Conservation (phyloP, 306 rosid species). For the Leucaena leucocephala region DNA sequence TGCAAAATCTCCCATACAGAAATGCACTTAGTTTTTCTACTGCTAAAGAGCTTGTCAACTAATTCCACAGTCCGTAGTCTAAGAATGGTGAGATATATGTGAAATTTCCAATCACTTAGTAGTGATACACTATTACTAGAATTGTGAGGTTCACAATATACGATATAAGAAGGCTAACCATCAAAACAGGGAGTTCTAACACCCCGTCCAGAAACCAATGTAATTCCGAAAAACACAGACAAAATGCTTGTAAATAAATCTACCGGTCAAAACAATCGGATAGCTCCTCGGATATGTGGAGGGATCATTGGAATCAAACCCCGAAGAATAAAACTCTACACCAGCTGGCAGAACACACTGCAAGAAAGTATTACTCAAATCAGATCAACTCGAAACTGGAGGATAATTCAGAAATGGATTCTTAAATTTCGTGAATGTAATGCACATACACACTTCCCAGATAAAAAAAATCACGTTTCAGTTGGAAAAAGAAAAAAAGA, state of each 20-base stretch:
- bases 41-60: constrained; percentile 23
- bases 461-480: constrained; percentile 1
- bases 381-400: constrained; percentile 26
- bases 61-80: constrained; percentile 1
- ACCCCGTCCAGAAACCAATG: background rate
- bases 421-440: constrained; percentile 17
- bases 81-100: constrained; percentile 23
- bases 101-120: constrained; percentile 24
- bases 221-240: constrained; percentile 26
- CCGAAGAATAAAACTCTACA: constrained; percentile 71
- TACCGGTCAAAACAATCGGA: constrained; percentile 95
- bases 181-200: constrained; percentile 23
- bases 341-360: constrained; percentile 99
- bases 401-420: constrained; percentile 10
- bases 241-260: constrained; percentile 21
- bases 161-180: constrained; percentile 31
- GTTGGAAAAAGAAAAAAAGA: background rate
- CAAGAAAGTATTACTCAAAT: constrained; percentile 33
- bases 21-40: constrained; percentile 4
- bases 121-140: background rate
- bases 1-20: constrained; percentile 23
- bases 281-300: constrained; percentile 83
- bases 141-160: background rate
- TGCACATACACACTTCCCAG: background rate
- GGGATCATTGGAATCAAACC: constrained; percentile 67